Base-by-base conservation (phyloP, 768 basidiomycete genomes). In the Strobilomyces echinocephalus region DNA sequence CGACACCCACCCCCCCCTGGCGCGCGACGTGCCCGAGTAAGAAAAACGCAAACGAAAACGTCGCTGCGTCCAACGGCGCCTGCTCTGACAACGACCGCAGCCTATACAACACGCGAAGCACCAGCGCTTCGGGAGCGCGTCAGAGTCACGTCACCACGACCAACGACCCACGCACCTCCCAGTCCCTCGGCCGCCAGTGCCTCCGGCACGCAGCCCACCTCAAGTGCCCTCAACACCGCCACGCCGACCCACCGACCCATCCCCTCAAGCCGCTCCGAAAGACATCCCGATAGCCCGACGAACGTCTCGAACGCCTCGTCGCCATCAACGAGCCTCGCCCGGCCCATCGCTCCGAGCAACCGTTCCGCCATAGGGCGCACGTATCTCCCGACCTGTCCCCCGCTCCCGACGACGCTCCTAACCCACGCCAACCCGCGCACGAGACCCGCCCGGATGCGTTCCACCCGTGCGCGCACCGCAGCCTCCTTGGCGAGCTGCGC, bases 91-190 rank as follows among this genome's bases (percentile, higher is more conserved):
- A 74, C 53, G 80, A 87, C 18, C 89, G 83, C 0, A 98, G 68
- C 18, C 90, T 83, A 66, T 95, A 88, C 2, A 99, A 75, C 1
- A 98, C 84, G 26, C 97, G 88, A 43, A 90, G 74, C 24, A 95
- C 77, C 31, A 97, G 74, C 7, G 76, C 94, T 94, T 53, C 21
- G 40, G 39, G 9, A 30, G 39, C 16, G 4, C 24, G 12, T 26
- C n/a, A 49, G n/a, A n/a, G 5, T 24, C 4, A 4, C 16, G 10
- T 15, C 12, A 26, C 2, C 18, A 26, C 28, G 4, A 18, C 31
- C 21, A 20, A 20, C 0, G 38, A 15, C 26, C 51, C 35, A 52
- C 49, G 15, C 12, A 56, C 69, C 50, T 54, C 80, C 78, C 31
- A 95, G 67, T 0, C 80, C 81, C 64, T 98, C 95, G 0, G 79